A percentile compares a stretch with the other conserved stretches of the same genome.
Evolutionary conservation across 352 stramenopile species (phyloP).

Genomic region (Phytopythium mirpurense): DNA sequence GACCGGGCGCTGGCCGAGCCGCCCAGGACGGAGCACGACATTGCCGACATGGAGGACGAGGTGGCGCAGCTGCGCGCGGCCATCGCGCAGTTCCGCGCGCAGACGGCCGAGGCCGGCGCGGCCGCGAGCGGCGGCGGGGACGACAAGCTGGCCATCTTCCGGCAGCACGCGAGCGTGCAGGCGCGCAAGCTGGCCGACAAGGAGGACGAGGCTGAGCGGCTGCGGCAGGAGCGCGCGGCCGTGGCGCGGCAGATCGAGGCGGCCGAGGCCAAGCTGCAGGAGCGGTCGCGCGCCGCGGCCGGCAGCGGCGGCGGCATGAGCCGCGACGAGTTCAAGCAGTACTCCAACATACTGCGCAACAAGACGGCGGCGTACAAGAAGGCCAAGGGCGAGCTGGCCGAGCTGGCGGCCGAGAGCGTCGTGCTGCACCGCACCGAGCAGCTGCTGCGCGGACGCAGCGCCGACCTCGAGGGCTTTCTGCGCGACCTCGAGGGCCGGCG

Average conservation of each 20-base stretch:
- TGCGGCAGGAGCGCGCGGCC: conserved; percentile 48
- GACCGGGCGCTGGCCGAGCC: conserved; percentile 68
- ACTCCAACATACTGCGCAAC: conserved; percentile 83
- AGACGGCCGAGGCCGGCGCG: conserved; percentile 83
- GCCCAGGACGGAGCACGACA: conserved; percentile 82
- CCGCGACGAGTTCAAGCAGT: conserved; percentile 89
- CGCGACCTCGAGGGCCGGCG: conserved; percentile 80
- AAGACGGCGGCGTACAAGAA: conserved; percentile 92
- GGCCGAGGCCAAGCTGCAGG: conserved; percentile 56
- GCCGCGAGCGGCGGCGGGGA: conserved; percentile 53
- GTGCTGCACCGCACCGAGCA: conserved; percentile 91
- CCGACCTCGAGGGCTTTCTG: conserved; percentile 83
- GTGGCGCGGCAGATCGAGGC: conserved; percentile 74
- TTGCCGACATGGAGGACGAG: conserved; percentile 85
- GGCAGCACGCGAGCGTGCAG: conserved; percentile 86
- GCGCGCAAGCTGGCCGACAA: conserved; percentile 87
- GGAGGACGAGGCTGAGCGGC: conserved; percentile 80
- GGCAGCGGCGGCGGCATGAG: conserved; percentile 70
- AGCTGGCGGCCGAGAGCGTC: conserved; percentile 84
- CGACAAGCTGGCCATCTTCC: conserved; percentile 90
- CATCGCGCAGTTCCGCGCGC: conserved; percentile 60
- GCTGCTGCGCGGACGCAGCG: conserved; percentile 81
- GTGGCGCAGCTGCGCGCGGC: conserved; percentile 48
- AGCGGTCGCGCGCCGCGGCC: conserved; percentile 23
- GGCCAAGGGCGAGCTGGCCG: conserved; percentile 82